phyloP scores from a whole-genome alignment of 2,329 filamentous ascomycete genomes.

The Arthrobotrys sphaeroides region DNA sequence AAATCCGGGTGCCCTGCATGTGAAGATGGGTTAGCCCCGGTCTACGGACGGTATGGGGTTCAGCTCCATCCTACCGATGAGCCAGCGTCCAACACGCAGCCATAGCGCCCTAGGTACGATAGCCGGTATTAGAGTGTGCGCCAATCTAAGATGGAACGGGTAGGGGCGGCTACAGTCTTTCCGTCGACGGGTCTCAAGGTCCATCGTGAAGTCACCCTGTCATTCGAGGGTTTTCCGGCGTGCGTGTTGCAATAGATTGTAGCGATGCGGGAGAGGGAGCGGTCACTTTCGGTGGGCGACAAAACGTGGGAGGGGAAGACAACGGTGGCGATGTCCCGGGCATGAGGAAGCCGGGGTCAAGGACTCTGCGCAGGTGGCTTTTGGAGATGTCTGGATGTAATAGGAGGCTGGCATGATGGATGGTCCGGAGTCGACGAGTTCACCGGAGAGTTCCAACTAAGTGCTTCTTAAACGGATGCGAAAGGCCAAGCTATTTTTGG shows the following conservation, averaged over 20 bases:
- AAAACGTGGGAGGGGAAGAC: neutral
- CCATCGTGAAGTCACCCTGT: neutral
- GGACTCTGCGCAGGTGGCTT: neutral
- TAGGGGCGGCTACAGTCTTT: constrained; percentile 23
- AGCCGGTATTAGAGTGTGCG: neutral
- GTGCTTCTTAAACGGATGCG: no score
- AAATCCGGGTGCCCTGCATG: constrained; percentile 78
- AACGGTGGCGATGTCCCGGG: neutral
- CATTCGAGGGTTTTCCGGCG: constrained; percentile 11
- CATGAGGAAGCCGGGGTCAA: neutral
- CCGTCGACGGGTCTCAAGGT: constrained; percentile 6
- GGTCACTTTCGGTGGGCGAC: neutral
- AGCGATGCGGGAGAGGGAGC: neutral
- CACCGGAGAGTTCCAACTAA: constrained; percentile 3
- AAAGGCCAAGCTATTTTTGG: neutral
- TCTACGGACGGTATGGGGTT: constrained; percentile 46
- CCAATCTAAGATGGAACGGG: neutral
- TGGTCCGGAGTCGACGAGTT: neutral
- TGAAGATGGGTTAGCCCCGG: neutral
- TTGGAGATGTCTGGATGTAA: neutral
- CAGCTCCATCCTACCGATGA: constrained; percentile 72
- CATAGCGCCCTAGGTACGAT: constrained; percentile 67
- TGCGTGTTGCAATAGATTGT: neutral
- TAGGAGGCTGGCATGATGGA: constrained; percentile 2
- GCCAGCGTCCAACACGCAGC: constrained; percentile 95